These are phyloP conservation scores for Colletotrichum orbiculare DNA, from an alignment of 2,329 filamentous ascomycete species.

Conservation along the genomic window DNA sequence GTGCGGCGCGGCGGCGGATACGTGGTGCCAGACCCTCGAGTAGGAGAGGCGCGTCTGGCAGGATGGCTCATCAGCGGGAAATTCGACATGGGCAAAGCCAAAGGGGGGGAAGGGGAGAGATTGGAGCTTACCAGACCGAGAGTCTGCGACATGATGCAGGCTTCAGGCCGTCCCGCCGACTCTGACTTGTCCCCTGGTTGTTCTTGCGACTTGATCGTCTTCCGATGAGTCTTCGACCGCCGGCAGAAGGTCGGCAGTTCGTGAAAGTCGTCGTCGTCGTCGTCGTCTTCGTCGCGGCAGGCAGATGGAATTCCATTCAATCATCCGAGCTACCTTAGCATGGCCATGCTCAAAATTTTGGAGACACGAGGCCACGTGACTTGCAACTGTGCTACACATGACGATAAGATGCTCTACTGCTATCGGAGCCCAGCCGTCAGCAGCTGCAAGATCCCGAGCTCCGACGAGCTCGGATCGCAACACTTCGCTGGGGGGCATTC, in stretches of 20 bases:
- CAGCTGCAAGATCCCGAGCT: conserved; percentile 19
- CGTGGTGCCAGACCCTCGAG: conserved; percentile 92
- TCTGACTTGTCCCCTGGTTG: background rate
- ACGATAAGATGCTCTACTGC: conserved; percentile 13
- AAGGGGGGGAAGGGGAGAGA: conserved; percentile 9
- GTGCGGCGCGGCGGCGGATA: conserved; percentile 77
- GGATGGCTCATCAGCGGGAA: background rate
- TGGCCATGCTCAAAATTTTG: conserved; percentile 26
- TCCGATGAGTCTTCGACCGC: background rate
- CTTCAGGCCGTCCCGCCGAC: conserved; percentile 28
- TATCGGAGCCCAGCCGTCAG: background rate
- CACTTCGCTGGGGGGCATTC: conserved; percentile 7
- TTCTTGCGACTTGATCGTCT: background rate
- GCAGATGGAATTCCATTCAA: conserved; percentile 13
- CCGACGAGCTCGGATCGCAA: conserved; percentile 13
- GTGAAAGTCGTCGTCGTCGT: conserved; percentile 5
- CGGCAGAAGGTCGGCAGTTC: conserved; percentile 39
- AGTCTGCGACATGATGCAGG: conserved; percentile 78
- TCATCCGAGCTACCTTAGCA: conserved; percentile 6
- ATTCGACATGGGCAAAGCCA: background rate
- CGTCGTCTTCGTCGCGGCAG: conserved; percentile 28
- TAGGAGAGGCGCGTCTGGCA: conserved; percentile 94
- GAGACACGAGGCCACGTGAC: conserved; percentile 15
- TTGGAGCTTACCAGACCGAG: conserved; percentile 72
- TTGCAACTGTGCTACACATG: background rate